Conservation (phyloP, 1,284 basidiomycete genomes). For the Moesziomyces antarcticus region DNA sequence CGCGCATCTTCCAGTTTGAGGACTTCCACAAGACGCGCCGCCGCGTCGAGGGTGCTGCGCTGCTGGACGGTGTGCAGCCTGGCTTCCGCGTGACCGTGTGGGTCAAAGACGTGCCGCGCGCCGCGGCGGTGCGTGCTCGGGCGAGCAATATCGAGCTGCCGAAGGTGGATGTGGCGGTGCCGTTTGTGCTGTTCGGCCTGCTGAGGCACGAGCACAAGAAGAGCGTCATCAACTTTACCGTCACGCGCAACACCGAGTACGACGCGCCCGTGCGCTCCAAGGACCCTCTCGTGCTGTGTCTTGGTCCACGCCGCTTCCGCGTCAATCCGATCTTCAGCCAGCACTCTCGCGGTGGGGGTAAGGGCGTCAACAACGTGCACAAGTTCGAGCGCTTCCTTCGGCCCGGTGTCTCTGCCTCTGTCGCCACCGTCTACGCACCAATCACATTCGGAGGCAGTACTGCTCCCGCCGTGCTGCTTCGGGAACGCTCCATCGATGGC, state of each 20-base stretch:
- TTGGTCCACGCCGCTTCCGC: slow-evolving; percentile 85
- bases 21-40: slow-evolving; percentile 89
- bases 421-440: slow-evolving; percentile 80
- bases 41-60: slow-evolving; percentile 72
- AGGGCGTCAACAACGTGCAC: slow-evolving; percentile 94
- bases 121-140: slow-evolving; percentile 54
- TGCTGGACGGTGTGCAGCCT: slow-evolving; percentile 56
- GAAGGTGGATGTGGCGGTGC: slow-evolving; percentile 67
- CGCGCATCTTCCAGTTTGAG: slow-evolving; percentile 95
- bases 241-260: slow-evolving; percentile 96
- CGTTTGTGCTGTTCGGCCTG: slow-evolving; percentile 83
- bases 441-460: slow-evolving; percentile 80
- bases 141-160: slow-evolving; percentile 5
- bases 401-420: slow-evolving; percentile 78
- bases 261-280: slow-evolving; percentile 88
- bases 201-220: slow-evolving; percentile 97
- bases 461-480: slow-evolving; percentile 57
- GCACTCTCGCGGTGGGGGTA: slow-evolving; percentile 79
- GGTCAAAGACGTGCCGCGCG: slow-evolving; percentile 55
- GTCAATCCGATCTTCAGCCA: slow-evolving; percentile 92
- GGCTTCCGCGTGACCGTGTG: slow-evolving; percentile 49
- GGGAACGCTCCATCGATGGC: slow-evolving; percentile 45
- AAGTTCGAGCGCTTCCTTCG: slow-evolving; percentile 94
- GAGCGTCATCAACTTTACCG: slow-evolving; percentile 89
- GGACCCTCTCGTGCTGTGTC: slow-evolving; percentile 88